Evolutionary conservation across 129 eudicot genomes (phyloP), one percentile per base, ranked within the genome.

Genomic region (Calendula officinalis): DNA sequence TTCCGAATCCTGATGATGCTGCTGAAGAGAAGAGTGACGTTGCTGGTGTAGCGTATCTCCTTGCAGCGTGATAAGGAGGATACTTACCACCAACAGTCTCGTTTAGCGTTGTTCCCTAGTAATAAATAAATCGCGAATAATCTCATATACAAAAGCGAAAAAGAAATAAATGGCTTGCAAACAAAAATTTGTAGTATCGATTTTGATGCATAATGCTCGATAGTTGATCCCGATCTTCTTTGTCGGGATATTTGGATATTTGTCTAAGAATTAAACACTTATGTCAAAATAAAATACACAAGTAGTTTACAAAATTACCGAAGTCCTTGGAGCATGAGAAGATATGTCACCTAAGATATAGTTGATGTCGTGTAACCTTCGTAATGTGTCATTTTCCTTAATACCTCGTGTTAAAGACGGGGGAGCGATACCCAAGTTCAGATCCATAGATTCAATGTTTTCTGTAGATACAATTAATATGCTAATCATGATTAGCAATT

Each of bases 1-100:
- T 77, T 60, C 69, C 67, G 96, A 89, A 89, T 89, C 96, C 83
- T 80, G 96, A 85, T 85, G 96, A 85, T 89, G 90, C 90, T 82
- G 87, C 96, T 11, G 78, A 75, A 68, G 89, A 63, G 65, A 80
- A 75, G 83, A 75, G 72, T 32, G 85, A 69, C 49, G 50, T 5
- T 10, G 41, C 33, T 36, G 62, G 42, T 40, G 62, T 55, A 6
- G 55, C 73, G 34, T 7, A 54, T 8, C 45, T 12, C 3, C 45
- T 3, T 57, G 45, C 27, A 13, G 8, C 43, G 12, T 27, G 13
- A 36, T 57, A 57, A 1, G 62, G 30, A 45, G 71, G 68, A 64
- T 69, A 11, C 61, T 60, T 64, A 36, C 69, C 51, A 50, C 67
- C 85, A 52, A 43, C 35, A 40, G 59, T 71, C 74, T 83, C 78